Conservation (phyloP, 495 filamentous ascomycete genomes). For the Xylaria cubensis region DNA sequence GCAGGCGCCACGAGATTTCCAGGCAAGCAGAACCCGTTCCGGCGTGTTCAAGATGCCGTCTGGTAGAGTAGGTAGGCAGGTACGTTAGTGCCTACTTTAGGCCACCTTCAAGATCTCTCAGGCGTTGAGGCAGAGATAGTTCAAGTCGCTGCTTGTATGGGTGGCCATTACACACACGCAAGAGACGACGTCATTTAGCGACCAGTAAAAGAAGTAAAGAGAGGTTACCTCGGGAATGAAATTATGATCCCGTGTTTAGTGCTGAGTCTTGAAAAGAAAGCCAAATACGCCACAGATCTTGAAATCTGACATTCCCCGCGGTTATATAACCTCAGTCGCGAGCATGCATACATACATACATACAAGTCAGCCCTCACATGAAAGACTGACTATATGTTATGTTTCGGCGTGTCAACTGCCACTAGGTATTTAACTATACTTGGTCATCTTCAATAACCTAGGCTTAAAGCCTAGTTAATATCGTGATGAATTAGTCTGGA, state of each 20-base stretch:
- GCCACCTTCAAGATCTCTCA: not conserved
- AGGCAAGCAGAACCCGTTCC: not conserved
- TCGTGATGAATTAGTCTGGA: not conserved
- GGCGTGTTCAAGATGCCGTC: not conserved
- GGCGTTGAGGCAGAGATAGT: not conserved
- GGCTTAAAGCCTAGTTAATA: not conserved
- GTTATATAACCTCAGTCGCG: not conserved
- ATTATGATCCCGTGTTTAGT: not conserved
- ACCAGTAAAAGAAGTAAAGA: not conserved
- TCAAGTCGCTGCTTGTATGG: not conserved
- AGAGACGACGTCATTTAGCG: slow-evolving; percentile 9
- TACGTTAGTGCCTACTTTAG: no score
- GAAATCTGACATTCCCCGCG: not conserved
- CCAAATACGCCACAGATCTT: not conserved
- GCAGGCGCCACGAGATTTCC: slow-evolving; percentile 12
- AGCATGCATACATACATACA: not conserved
- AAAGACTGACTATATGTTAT: not conserved
- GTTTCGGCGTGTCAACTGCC: not conserved
- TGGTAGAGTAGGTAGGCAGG: not conserved
- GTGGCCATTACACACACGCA: not conserved
- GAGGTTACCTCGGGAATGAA: not conserved
- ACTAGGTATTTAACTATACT: not conserved
- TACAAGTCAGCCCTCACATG: not conserved
- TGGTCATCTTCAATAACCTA: not conserved
- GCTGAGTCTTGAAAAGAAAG: not conserved